A percentile compares a stretch with the other conserved stretches of the same genome.
These are phyloP conservation scores for Polychytrium aggregatum DNA, from an alignment of 192 early-diverging fungal genomes.

Conservation along the genomic window DNA sequence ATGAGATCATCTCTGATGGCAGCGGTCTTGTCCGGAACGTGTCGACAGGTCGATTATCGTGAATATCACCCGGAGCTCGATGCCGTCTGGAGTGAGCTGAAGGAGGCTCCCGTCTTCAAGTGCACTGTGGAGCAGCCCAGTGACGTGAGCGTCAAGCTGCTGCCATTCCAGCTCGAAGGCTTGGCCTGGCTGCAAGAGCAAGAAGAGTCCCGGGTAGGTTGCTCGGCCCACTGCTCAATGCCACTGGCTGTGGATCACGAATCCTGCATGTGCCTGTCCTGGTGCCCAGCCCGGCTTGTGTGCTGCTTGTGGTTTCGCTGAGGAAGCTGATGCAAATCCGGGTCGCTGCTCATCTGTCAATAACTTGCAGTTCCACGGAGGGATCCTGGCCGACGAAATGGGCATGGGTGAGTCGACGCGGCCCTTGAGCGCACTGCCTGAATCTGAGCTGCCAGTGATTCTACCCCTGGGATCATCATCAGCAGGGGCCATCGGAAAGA, in stretches of 20 bases:
- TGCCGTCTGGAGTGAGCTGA: constrained; percentile 47
- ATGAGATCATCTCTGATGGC: no score
- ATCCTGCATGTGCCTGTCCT: constrained; percentile 15
- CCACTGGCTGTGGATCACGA: no score
- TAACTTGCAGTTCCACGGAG: constrained; percentile 39
- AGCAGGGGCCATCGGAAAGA: no score
- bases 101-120: constrained; percentile 17
- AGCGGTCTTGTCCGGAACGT: no score
- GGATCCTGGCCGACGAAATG: constrained; percentile 76
- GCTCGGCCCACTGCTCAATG: constrained; percentile 7
- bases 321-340: no score
- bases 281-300: constrained; percentile 3
- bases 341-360: no score
- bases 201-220: constrained; percentile 48
- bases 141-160: constrained; percentile 55
- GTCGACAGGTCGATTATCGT: no score
- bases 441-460: no score
- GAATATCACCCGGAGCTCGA: constrained; percentile 47
- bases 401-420: no score
- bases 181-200: constrained; percentile 75
- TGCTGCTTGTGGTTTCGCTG: background rate
- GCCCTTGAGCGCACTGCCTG: no score
- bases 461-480: no score
- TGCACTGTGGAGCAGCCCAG: constrained; percentile 42
- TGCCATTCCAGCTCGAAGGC: constrained; percentile 84